These are phyloP conservation scores for Penicillium freii DNA, from an alignment of 2,329 filamentous ascomycete species.

Conservation along the genomic window DNA sequence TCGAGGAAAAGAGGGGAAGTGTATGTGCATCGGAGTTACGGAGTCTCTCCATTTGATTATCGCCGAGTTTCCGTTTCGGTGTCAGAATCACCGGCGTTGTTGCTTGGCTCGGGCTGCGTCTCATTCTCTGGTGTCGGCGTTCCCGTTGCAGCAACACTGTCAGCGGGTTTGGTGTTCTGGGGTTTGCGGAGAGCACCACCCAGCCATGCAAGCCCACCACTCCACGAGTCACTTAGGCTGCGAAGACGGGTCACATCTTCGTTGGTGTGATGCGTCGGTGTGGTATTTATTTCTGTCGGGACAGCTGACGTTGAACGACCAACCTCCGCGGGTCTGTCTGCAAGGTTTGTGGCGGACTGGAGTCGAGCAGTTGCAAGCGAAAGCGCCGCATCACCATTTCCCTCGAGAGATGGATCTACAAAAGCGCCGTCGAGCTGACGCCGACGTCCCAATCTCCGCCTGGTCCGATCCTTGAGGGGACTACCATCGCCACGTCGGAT, in stretches of 20 bases:
- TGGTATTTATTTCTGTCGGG: constrained; percentile 15
- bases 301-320: constrained; percentile 26
- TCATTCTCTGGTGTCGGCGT: constrained; percentile 13
- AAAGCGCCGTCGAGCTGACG: constrained; percentile 30
- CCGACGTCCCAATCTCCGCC: constrained; percentile 28
- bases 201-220: constrained; percentile 37
- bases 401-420: constrained; percentile 20
- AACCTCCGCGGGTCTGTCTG: constrained; percentile 19
- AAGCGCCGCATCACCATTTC: constrained; percentile 19
- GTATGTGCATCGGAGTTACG: constrained; percentile 5
- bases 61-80: constrained; percentile 8
- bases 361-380: constrained; percentile 27
- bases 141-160: constrained; percentile 13
- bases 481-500: constrained; percentile 57
- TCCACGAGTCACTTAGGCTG: constrained; percentile 41
- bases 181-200: constrained; percentile 32
- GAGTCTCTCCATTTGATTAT: constrained; percentile 4
- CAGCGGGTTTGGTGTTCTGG: neutral
- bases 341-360: constrained; percentile 27
- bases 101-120: neutral
- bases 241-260: constrained; percentile 30
- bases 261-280: constrained; percentile 8
- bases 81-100: neutral
- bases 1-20: neutral
- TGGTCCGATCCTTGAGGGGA: constrained; percentile 33